Evolutionary conservation across 768 basidiomycete species (phyloP).

Genomic region (Hebeloma cylindrosporum): DNA sequence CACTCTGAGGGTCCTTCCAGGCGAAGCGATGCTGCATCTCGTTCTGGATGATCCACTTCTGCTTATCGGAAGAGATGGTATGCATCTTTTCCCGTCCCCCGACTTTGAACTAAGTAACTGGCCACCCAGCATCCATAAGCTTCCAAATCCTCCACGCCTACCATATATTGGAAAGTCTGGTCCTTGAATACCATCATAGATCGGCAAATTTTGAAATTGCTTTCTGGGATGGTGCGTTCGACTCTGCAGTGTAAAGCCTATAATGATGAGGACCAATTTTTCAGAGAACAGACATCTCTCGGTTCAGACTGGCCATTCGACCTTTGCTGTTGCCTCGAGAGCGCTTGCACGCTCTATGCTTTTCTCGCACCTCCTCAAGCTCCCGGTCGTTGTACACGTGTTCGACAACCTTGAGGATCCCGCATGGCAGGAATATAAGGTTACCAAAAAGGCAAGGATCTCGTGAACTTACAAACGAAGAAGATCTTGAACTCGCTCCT

Average conservation of each 20-base stretch:
- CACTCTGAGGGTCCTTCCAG: slow-evolving; percentile 29
- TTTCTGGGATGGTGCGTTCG: slow-evolving; percentile 54
- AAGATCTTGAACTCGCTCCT: neutral
- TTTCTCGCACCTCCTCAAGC: slow-evolving; percentile 45
- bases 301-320: slow-evolving; percentile 34
- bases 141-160: slow-evolving; percentile 68
- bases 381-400: slow-evolving; percentile 41
- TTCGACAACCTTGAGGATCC: slow-evolving; percentile 49
- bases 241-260: neutral
- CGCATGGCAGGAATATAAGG: slow-evolving; percentile 47
- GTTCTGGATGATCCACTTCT: slow-evolving; percentile 64
- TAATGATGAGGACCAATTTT: neutral
- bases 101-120: neutral
- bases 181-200: slow-evolving; percentile 49
- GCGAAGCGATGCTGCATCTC: slow-evolving; percentile 59
- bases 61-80: slow-evolving; percentile 52
- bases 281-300: slow-evolving; percentile 47
- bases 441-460: slow-evolving; percentile 37
- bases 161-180: slow-evolving; percentile 49
- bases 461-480: neutral
- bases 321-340: slow-evolving; percentile 44
- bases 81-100: slow-evolving; percentile 8
- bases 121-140: slow-evolving; percentile 38
- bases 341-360: slow-evolving; percentile 52
- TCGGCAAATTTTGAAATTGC: slow-evolving; percentile 60